Conservation (phyloP, 2,329 filamentous ascomycete species). For the Clonostachys byssicola region DNA sequence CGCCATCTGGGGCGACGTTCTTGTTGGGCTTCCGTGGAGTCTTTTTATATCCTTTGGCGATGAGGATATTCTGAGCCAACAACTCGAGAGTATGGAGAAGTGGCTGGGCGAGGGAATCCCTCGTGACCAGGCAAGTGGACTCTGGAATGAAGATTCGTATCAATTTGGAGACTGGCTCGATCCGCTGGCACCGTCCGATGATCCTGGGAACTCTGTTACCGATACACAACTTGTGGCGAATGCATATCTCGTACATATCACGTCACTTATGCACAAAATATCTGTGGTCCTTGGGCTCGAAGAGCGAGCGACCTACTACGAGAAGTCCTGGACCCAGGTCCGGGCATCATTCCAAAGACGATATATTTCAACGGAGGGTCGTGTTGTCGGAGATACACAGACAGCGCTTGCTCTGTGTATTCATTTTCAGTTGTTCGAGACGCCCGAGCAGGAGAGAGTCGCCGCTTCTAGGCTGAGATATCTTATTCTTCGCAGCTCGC, state of each 20-base stretch:
- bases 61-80: conserved; percentile 20
- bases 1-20: conserved; percentile 35
- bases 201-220: conserved; percentile 31
- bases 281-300: conserved; percentile 19
- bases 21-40: conserved; percentile 26
- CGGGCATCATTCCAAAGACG: neutral
- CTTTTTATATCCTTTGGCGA: conserved; percentile 32
- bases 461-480: neutral
- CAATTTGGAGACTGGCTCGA: conserved; percentile 45
- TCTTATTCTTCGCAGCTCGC: neutral
- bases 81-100: conserved; percentile 29
- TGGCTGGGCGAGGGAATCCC: conserved; percentile 31
- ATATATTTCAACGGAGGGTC: neutral
- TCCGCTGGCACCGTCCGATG: conserved; percentile 32
- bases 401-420: conserved; percentile 17
- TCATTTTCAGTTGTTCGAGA: conserved; percentile 25
- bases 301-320: conserved; percentile 14
- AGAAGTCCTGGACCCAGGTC: conserved; percentile 4
- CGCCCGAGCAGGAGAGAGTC: conserved; percentile 4
- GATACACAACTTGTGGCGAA: conserved; percentile 35
- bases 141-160: conserved; percentile 29
- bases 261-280: conserved; percentile 26
- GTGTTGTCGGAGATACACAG: neutral
- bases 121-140: conserved; percentile 17
- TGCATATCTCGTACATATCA: conserved; percentile 40